Base-by-base conservation (phyloP, 306 rosid species). In the Rubus parviflorus region DNA sequence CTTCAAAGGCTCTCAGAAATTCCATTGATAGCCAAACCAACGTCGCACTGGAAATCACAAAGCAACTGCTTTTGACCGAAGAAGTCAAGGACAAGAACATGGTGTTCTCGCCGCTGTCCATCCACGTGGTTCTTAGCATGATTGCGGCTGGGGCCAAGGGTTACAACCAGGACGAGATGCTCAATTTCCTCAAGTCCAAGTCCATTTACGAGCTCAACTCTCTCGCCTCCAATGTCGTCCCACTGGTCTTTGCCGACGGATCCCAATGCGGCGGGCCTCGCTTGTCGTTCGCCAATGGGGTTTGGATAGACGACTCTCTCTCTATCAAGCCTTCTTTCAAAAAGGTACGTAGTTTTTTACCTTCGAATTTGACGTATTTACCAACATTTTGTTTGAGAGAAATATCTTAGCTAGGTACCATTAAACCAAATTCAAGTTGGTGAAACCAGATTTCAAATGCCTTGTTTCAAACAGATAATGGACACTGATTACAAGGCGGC, bases 41-140 rank as follows among this genome's bases (percentile, higher is more conserved):
- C 4, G 68, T 62, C 9, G 11, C 45, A 62, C 43, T 62, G 6
- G 4, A 14, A 15, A 62, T 62, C 45, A 62, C 68, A 62, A 30
- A 35, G 42, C n/a, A 13, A 14, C 42, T 61, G 19, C 43, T 61
- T 13, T 8, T 61, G n/a, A 30, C 8, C 3, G 2, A 61, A 14
- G 15, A 11, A 22, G 40, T 0, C 19, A 58, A 9, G 66, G 41
- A 61, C 68, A 62, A 35, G 68, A 62, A 62, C 45, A 3, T 62
- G 3, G 68, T 62, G 68, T 62, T 35, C 68, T 62, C 68, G 20
- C 68, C 43, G 10, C n/a, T 62, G 68, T 62, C 67, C 68, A 30
- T 35, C 2, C 43, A 35, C 14, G 45, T 15, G 43, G 43, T 62
- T 62, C 68, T 35, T 30, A 35, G 68, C 68, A 62, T 62, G 68